These are phyloP conservation scores for Hypoxylon sp. DNA, from an alignment of 2,329 filamentous ascomycete species.

Conservation along the genomic window DNA sequence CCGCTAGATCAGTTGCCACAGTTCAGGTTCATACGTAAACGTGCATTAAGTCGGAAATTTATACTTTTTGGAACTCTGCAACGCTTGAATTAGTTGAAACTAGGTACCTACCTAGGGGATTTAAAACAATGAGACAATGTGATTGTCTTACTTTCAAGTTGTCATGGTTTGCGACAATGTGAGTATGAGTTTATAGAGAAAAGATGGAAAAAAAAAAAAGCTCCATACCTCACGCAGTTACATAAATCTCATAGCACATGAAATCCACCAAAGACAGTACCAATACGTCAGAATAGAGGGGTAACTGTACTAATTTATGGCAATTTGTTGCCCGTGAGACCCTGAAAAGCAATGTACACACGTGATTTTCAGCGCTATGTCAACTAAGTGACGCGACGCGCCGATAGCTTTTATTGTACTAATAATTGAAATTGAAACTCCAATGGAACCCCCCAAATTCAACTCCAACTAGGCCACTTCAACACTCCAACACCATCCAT, in stretches of 20 bases:
- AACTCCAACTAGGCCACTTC: no score
- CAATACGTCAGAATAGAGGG: constrained; percentile 19
- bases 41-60: neutral
- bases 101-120: no score
- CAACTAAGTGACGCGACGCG: constrained; percentile 8
- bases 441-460: neutral
- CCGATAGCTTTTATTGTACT: neutral
- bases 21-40: neutral
- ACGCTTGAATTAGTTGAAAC: no score
- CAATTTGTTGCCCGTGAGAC: constrained; percentile 15
- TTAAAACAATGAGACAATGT: no score
- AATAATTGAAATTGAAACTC: neutral
- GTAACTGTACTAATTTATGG: constrained; percentile 1
- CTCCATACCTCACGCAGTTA: no score
- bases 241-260: no score
- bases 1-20: constrained; percentile 2
- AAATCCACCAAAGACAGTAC: neutral
- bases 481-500: no score
- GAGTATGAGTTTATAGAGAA: no score
- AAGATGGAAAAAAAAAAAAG: neutral
- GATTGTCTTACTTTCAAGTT: no score
- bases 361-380: constrained; percentile 1
- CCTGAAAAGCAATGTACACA: constrained; percentile 1
- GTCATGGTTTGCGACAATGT: no score
- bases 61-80: neutral